These are phyloP conservation scores for Perkinsus olseni DNA, from an alignment of 169 alveolate genomes.

Conservation along the genomic window DNA sequence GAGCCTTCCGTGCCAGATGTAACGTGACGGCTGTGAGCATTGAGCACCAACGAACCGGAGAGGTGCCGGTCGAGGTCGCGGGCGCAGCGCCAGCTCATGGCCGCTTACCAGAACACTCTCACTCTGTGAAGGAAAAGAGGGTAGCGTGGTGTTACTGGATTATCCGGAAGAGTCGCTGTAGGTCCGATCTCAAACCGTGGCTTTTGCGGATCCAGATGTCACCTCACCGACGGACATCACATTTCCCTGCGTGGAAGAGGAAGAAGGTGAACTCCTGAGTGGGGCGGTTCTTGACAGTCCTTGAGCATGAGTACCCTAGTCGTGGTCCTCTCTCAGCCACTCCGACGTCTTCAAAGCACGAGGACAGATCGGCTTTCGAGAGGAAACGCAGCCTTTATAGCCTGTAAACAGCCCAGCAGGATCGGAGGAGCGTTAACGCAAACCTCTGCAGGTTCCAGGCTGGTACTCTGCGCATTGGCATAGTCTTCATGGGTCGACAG, in stretches of 20 bases:
- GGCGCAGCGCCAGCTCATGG: background rate
- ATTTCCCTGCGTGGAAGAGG: background rate
- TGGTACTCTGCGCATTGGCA: constrained; percentile 59
- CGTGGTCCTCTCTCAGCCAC: too few species aligned
- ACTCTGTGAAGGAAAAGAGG: background rate
- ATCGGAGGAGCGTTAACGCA: too few species aligned
- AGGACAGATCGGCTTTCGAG: background rate
- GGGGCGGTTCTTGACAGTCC: too few species aligned
- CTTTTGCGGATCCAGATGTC: background rate
- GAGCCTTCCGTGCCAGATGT: background rate
- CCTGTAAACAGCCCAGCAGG: background rate
- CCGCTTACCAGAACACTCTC: background rate
- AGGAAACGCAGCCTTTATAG: background rate
- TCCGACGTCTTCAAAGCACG: too few species aligned
- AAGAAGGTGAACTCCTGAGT: background rate
- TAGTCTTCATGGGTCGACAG: constrained; percentile 78
- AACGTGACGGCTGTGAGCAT: background rate
- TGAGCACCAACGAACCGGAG: background rate
- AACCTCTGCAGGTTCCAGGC: background rate
- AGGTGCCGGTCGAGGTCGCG: background rate
- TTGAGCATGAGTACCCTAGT: too few species aligned
- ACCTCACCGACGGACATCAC: background rate
- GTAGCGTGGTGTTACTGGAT: background rate
- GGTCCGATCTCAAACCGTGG: background rate
- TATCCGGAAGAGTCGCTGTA: background rate